A percentile compares a stretch with the other conserved stretches of the same genome.
Conservation (phyloP, 768 basidiomycete species). For the Boletus rubroflammeus region DNA sequence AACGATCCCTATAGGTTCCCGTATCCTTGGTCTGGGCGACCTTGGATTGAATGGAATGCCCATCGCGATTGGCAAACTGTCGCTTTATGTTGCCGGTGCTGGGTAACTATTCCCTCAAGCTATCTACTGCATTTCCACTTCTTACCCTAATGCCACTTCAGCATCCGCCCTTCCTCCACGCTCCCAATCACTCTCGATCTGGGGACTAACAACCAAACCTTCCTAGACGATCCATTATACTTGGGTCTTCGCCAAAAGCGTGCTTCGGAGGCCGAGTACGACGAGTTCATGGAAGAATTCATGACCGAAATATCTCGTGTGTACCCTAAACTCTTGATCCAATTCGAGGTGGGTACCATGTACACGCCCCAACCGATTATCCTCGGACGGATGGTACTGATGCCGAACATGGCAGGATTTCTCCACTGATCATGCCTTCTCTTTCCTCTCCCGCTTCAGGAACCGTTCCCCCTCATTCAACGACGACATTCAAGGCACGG, state of each 20-base stretch:
- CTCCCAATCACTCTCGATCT: constrained; percentile 85
- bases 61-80: constrained; percentile 90
- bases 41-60: constrained; percentile 84
- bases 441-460: constrained; percentile 75
- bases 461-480: constrained; percentile 79
- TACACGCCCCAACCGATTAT: neutral
- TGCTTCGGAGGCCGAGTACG: constrained; percentile 58
- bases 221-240: constrained; percentile 85
- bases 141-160: constrained; percentile 24
- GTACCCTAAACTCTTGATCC: constrained; percentile 81
- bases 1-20: constrained; percentile 49
- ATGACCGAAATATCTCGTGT: constrained; percentile 73
- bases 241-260: constrained; percentile 78
- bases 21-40: constrained; percentile 86
- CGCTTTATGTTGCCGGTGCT: constrained; percentile 85
- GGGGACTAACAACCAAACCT: constrained; percentile 80
- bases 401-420: constrained; percentile 58
- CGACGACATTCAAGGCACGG: constrained; percentile 90
- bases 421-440: constrained; percentile 87
- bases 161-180: constrained; percentile 73
- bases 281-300: constrained; percentile 90
- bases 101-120: constrained; percentile 47
- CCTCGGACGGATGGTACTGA: neutral
- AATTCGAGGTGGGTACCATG: constrained; percentile 61
- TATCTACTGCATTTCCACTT: neutral